Percentiles rank a stretch among this genome's conserved stretches.
Evolutionary conservation across 768 basidiomycete species (phyloP).

Genomic region (Candolleomyces eurysporus): DNA sequence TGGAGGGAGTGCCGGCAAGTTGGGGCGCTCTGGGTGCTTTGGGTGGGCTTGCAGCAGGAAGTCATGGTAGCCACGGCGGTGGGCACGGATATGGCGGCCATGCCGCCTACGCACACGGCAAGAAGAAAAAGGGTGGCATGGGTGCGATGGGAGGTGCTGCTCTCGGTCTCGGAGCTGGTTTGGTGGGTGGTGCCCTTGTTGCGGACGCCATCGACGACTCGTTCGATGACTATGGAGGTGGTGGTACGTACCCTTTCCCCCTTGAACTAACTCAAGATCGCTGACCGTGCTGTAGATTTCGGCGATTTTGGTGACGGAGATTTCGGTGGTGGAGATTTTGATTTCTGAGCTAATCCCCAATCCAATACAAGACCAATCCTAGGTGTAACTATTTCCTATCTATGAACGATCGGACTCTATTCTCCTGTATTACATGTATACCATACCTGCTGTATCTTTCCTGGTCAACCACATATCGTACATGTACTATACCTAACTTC

Average conservation of each 20-base stretch:
- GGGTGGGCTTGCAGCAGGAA: slow-evolving; percentile 15
- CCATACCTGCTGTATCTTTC: too few relatives aligned
- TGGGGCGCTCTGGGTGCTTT: slow-evolving; percentile 10
- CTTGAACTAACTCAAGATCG: too few relatives aligned
- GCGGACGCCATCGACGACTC: slow-evolving; percentile 46
- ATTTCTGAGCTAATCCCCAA: too few relatives aligned
- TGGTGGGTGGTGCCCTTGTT: slow-evolving; percentile 63
- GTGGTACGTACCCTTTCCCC: slow-evolving; percentile 1
- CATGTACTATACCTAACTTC: too few relatives aligned
- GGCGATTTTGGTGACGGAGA: too few relatives aligned
- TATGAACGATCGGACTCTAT: too few relatives aligned
- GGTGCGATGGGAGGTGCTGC: slow-evolving; percentile 39
- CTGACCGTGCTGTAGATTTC: too few relatives aligned
- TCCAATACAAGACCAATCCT: too few relatives aligned
- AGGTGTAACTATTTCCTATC: too few relatives aligned
- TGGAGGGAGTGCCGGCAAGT: not conserved
- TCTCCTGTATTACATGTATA: too few relatives aligned
- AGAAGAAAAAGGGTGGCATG: slow-evolving; percentile 18
- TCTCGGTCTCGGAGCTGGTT: slow-evolving; percentile 52
- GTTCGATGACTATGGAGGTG: slow-evolving; percentile 20
- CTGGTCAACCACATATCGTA: too few relatives aligned
- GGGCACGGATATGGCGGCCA: slow-evolving; percentile 5
- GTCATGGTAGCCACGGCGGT: slow-evolving; percentile 11
- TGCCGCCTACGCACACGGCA: slow-evolving; percentile 24
- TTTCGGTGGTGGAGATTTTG: too few relatives aligned